phyloP scores from a whole-genome alignment of 169 alveolate species.

The Plasmodium knowlesi region DNA sequence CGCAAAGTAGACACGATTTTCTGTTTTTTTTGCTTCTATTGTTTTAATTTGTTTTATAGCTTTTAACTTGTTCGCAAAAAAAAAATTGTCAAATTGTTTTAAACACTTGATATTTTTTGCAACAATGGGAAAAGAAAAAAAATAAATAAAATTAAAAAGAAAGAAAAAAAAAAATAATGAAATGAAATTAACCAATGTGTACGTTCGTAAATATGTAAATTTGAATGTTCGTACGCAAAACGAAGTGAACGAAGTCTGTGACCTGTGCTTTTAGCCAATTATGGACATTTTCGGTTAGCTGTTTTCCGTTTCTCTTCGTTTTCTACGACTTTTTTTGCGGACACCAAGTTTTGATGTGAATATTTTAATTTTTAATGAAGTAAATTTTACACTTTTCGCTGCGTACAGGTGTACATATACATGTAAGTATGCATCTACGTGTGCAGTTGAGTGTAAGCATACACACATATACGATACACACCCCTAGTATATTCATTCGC shows the following conservation, averaged over 20 bases:
- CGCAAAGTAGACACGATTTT: constrained; percentile 8
- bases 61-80: neutral
- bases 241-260: neutral
- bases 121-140: neutral
- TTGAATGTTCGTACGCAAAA: neutral
- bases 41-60: neutral
- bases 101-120: neutral
- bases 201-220: neutral
- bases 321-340: neutral
- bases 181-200: neutral
- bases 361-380: neutral
- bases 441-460: neutral
- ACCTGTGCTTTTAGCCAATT: neutral
- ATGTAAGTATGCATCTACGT: neutral
- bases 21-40: constrained; percentile 3
- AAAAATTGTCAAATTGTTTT: neutral
- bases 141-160: neutral
- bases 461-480: neutral
- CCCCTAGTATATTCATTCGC: neutral
- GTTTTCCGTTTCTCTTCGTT: neutral
- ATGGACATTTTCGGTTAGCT: neutral
- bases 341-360: neutral
- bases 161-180: neutral
- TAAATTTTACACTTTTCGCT: neutral
- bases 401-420: neutral